Conservation (phyloP, 495 filamentous ascomycete genomes). For the Daldinia loculata region DNA sequence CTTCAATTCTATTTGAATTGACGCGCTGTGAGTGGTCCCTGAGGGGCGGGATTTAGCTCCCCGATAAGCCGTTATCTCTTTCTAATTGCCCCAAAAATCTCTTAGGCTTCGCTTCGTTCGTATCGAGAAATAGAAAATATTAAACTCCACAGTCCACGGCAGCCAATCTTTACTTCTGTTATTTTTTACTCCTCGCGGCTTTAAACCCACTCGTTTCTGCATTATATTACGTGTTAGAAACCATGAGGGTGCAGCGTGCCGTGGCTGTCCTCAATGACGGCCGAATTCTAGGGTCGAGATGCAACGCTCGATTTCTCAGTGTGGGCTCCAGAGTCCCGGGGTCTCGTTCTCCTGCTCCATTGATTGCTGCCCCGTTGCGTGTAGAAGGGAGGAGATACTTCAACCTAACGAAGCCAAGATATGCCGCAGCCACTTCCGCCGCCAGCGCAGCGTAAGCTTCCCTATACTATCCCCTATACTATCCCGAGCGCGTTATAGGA, state of each 20-base stretch:
- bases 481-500: background rate
- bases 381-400: constrained; percentile 45
- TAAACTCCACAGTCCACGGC: constrained; percentile 3
- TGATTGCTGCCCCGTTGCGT: constrained; percentile 45
- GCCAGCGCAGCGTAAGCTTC: constrained; percentile 38
- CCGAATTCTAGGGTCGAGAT: constrained; percentile 45
- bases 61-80: constrained; percentile 40
- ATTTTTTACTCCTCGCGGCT: constrained; percentile 28
- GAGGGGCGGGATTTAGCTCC: constrained; percentile 21
- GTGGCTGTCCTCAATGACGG: constrained; percentile 54
- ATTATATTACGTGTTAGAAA: constrained; percentile 35
- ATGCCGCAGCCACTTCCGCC: constrained; percentile 29
- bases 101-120: constrained; percentile 30
- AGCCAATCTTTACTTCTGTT: constrained; percentile 16
- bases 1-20: constrained; percentile 2
- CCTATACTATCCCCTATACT: background rate
- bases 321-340: constrained; percentile 32
- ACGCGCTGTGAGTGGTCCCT: constrained; percentile 22
- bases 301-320: constrained; percentile 47
- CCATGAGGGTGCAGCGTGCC: constrained; percentile 57
- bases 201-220: constrained; percentile 38
- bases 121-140: constrained; percentile 13
- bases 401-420: constrained; percentile 44
- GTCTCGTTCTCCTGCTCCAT: constrained; percentile 25
- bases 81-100: constrained; percentile 49